Percentiles rank a stretch among this genome's conserved stretches.
Evolutionary conservation across 805 yeast species (phyloP).

Genomic region (Pichia gijzeniarum): DNA sequence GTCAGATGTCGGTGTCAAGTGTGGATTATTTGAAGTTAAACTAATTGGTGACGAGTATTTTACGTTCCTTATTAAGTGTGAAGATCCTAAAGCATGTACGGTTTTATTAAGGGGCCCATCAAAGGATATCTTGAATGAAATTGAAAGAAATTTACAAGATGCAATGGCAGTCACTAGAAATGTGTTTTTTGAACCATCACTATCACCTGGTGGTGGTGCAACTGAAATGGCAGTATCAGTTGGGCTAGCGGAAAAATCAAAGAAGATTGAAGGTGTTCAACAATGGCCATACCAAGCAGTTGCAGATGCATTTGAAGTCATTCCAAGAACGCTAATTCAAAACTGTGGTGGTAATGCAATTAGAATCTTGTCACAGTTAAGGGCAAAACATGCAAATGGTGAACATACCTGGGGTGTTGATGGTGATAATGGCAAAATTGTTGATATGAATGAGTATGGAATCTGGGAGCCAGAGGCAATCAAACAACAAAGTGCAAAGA

Average conservation of each 20-base stretch:
- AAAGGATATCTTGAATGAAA: conserved; percentile 91
- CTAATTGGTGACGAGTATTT: conserved; percentile 96
- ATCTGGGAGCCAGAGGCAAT: conserved; percentile 99
- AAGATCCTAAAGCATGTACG: conserved; percentile 89
- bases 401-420: conserved; percentile 82
- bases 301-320: conserved; percentile 97
- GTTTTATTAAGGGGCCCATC: conserved; percentile 92
- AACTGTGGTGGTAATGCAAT: conserved; percentile 98
- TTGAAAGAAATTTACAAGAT: conserved; percentile 94
- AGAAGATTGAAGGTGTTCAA: conserved; percentile 85
- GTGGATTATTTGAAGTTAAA: conserved; percentile 90
- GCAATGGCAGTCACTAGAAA: conserved; percentile 98
- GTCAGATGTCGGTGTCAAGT: conserved; percentile 77
- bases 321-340: conserved; percentile 94
- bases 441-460: conserved; percentile 93
- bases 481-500: conserved; percentile 93
- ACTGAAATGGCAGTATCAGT: conserved; percentile 98
- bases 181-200: conserved; percentile 87
- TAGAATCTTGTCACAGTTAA: conserved; percentile 77
- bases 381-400: conserved; percentile 96
- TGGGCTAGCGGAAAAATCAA: conserved; percentile 81
- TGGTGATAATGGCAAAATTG: conserved; percentile 91
- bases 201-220: conserved; percentile 99
- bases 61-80: conserved; percentile 75
- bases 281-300: conserved; percentile 99